Conservation (phyloP, 176 grass and related monocot species). For the Oryza meyeriana region DNA sequence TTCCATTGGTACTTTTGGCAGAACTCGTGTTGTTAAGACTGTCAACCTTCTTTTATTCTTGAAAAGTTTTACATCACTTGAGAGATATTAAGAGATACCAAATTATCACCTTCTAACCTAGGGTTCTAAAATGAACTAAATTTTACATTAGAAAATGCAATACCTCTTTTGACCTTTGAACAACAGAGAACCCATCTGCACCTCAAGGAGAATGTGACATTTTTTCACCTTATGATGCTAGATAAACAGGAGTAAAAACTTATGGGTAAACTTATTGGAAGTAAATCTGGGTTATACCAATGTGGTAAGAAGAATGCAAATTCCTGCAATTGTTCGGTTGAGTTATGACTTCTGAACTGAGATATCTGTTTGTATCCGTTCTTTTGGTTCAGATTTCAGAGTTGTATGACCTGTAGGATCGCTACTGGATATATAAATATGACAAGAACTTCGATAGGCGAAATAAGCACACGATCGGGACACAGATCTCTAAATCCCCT, state of each 20-base stretch:
- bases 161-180: too few species aligned
- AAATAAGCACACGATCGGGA: neutral
- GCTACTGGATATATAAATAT: neutral
- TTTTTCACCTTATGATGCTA: neutral
- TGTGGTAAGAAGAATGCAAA: neutral
- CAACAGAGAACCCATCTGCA: neutral
- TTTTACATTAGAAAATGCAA: too few species aligned
- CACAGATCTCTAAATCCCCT: conserved; percentile 26
- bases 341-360: neutral
- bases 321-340: neutral
- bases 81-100: too few species aligned
- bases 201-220: neutral
- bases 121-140: too few species aligned
- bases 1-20: neutral
- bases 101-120: too few species aligned
- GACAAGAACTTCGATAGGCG: neutral
- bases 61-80: too few species aligned
- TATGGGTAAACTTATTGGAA: neutral
- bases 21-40: neutral
- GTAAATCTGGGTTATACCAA: neutral
- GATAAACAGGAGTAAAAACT: neutral
- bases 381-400: neutral
- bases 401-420: neutral
- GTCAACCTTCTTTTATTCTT: too few species aligned
- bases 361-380: neutral